A percentile compares a stretch with the other conserved stretches of the same genome.
These are phyloP conservation scores for Cylindrotheca closterium DNA, from an alignment of 108 stramenopile species.

Conservation along the genomic window DNA sequence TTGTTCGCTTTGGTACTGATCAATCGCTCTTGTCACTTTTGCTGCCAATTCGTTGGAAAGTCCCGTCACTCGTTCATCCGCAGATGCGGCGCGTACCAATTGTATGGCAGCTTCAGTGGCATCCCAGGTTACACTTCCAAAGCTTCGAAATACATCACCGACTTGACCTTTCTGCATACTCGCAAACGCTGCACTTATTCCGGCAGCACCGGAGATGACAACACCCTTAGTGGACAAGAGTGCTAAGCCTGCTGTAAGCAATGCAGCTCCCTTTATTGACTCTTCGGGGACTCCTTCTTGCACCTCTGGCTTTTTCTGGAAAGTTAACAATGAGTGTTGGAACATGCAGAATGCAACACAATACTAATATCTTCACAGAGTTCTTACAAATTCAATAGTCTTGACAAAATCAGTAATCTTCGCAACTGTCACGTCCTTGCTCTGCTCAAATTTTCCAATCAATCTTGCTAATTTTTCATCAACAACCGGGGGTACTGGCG, in stretches of 20 bases:
- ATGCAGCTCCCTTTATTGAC: constrained; percentile 59
- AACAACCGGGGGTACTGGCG: not conserved
- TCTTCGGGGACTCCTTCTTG: constrained; percentile 51
- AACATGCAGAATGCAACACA: no score
- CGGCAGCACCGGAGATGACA: constrained; percentile 39
- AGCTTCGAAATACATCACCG: constrained; percentile 53
- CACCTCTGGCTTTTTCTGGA: constrained; percentile 43
- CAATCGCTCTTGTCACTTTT: constrained; percentile 1
- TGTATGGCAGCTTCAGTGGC: constrained; percentile 26
- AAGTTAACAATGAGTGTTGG: no score
- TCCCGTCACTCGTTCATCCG: constrained; percentile 4
- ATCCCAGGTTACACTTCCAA: constrained; percentile 52
- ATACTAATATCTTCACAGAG: no score
- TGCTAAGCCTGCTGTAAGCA: constrained; percentile 47
- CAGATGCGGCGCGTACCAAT: constrained; percentile 7
- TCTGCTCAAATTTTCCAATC: not conserved
- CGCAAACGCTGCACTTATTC: constrained; percentile 50
- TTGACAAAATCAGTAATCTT: not conserved
- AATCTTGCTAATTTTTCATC: constrained; percentile 5
- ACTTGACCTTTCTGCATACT: constrained; percentile 46
- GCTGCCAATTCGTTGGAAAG: constrained; percentile 11
- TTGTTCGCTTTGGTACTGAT: not conserved
- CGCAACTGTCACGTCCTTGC: not conserved
- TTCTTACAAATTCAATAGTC: not conserved
- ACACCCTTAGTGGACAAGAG: constrained; percentile 41